phyloP scores from a whole-genome alignment of 225 moss, liverwort and hornwort genomes.

The Takakia lepidozioides region DNA sequence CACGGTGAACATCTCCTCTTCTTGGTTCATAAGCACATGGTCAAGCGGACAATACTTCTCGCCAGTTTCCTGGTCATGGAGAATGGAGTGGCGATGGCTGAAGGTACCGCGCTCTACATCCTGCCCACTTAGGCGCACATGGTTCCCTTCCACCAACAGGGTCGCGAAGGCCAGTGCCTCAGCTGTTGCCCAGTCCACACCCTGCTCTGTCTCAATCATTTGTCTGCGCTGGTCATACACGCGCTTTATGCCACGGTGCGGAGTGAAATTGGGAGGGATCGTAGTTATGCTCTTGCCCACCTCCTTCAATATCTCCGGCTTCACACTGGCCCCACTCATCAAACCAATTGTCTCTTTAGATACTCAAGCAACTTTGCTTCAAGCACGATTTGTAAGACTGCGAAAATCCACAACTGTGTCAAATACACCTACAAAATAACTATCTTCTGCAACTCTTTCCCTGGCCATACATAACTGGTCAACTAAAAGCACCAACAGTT shows the following conservation, averaged over 20 bases:
- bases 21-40: constrained; percentile 72
- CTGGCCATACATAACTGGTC: no score
- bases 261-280: constrained; percentile 59
- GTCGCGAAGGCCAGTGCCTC: constrained; percentile 96
- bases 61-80: constrained; percentile 91
- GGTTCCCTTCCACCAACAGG: constrained; percentile 81
- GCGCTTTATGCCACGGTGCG: constrained; percentile 86
- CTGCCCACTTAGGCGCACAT: constrained; percentile 93
- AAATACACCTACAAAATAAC: no score
- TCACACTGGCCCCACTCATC: constrained; percentile 47
- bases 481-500: no score
- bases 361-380: no score
- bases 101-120: constrained; percentile 99
- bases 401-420: no score
- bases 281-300: constrained; percentile 62
- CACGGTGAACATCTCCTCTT: constrained; percentile 88
- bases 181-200: constrained; percentile 90
- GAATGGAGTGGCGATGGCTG: constrained; percentile 87
- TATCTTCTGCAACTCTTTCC: no score
- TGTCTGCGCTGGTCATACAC: constrained; percentile 74
- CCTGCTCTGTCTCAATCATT: constrained; percentile 78
- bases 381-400: no score
- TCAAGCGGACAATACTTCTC: constrained; percentile 78
- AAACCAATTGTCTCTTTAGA: not conserved
- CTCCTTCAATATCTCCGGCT: constrained; percentile 73